Percentiles rank a stretch among this genome's conserved stretches.
Conservation (phyloP, 176 grass and related monocot genomes). For the Dendrocalamus sinicus region DNA sequence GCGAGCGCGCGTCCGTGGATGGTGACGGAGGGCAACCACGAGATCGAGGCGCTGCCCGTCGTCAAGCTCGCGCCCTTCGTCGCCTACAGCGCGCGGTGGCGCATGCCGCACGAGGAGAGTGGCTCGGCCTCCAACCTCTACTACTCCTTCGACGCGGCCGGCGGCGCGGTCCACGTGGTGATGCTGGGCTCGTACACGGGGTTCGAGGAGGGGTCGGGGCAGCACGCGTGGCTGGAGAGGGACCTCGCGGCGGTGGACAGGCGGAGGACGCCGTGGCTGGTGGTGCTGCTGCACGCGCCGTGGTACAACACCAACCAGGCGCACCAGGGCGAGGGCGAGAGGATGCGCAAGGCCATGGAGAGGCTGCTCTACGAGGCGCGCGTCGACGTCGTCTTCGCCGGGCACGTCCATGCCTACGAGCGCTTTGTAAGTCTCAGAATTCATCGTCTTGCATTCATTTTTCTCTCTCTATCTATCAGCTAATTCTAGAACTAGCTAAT, state of each 20-base stretch:
- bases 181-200: constrained; percentile 72
- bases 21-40: constrained; percentile 88
- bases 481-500: not conserved
- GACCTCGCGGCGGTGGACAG: constrained; percentile 68
- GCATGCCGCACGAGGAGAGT: constrained; percentile 74
- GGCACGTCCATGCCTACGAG: constrained; percentile 83
- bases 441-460: not conserved
- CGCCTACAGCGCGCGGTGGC: constrained; percentile 78
- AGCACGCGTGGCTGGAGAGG: constrained; percentile 58
- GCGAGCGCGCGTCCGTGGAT: constrained; percentile 84
- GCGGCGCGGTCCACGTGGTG: constrained; percentile 62
- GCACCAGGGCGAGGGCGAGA: constrained; percentile 76
- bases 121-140: constrained; percentile 69
- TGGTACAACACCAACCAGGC: constrained; percentile 85
- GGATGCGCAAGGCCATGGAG: constrained; percentile 69
- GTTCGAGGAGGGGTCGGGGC: constrained; percentile 51
- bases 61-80: constrained; percentile 48
- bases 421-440: constrained; percentile 47
- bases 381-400: constrained; percentile 77
- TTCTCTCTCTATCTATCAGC: not conserved
- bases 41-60: constrained; percentile 53
- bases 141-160: constrained; percentile 77
- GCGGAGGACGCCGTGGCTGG: constrained; percentile 54
- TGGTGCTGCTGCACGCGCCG: constrained; percentile 73
- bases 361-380: constrained; percentile 50